Evolutionary conservation across 352 stramenopile genomes (phyloP), one percentile per base, ranked within the genome.

Genomic region (Stramenopiles sp.): DNA sequence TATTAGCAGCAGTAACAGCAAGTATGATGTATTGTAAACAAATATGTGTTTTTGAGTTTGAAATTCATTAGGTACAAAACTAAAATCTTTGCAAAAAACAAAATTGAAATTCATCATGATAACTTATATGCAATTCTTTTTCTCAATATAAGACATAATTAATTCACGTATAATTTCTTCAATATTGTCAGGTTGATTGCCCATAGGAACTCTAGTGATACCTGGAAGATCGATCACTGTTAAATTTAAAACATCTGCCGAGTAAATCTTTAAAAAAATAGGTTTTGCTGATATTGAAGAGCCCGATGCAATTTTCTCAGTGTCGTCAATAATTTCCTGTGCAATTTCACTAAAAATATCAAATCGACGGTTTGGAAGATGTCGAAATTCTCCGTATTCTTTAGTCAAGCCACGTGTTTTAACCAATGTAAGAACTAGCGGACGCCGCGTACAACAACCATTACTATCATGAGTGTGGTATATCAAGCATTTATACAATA

Each of bases 101-200:
- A n/a, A n/a, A n/a, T n/a, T n/a, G n/a, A n/a, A n/a, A n/a, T n/a
- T n/a, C n/a, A n/a, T n/a, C n/a, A n/a, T n/a, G n/a, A n/a, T n/a
- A n/a, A n/a, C n/a, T n/a, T n/a, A n/a, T n/a, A n/a, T n/a, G n/a
- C 78, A 86, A 55, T 93, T 95, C 1, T 84, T 83, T 62, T 97
- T 96, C 24, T 53, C 55, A 40, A 93, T 94, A 63, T 93, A 99
- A 46, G 90, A 62, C 6, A 90, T 51, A 55, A 80, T 93, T 73
- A 99, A 94, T 29, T 80, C 63, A n/a, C 77, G 70, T 56, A 99
- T 96, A 55, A 94, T 84, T 38, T 93, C 72, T 57, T 96, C 86
- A 56, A 99, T 97, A 56, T 99, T 81, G 24, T 77, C 62, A 7
- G 87, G 87, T 53, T 99, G 87, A 62, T 96, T 86, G 24, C 83